Base-by-base conservation (phyloP, 2,329 filamentous ascomycete genomes). In the Colletotrichum somersetense region DNA sequence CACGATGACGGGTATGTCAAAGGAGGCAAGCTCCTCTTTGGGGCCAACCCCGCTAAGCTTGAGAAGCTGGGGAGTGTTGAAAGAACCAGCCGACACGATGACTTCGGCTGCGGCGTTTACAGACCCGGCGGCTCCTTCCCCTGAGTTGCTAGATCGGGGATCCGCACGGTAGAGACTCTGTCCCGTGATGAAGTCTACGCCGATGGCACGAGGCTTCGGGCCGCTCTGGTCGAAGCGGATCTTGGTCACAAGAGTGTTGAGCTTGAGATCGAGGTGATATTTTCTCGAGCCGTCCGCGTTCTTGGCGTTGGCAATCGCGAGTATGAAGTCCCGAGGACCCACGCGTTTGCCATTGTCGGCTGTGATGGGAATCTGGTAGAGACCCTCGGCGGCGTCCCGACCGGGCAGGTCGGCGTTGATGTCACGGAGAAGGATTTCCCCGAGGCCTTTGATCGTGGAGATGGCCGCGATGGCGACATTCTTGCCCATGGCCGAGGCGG, bases 301-400 rank as follows among this genome's bases (percentile, higher is more conserved):
- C 72, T 80, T 81, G 6, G 86, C 86, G 65, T 84, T 84, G 20
- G 82, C 82, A 16, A 85, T 84, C 53, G 82, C 80, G 66, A 87
- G 76, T 35, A 89, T 79, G 72, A 88, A 88, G 53, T 89, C 85
- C 38, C 86, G 85, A 23, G 87, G 81, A 16, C 85, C 84, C 30
- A 80, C 84, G 10, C 87, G 85, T 56, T 81, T 82, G 33, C 79
- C 79, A 7, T 81, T 77, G 73, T 82, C 78, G 48, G 85, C 84
- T 0, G 84, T 81, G 40, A 89, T 77, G 12, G 88, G 87, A 11
- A 89, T 84, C 77, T 89, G 87, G 78, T 85, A 89, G 33, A 86
- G 77, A 5, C 73, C 2, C 50, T 77, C 73, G 8, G 63, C 44
- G 38, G 53, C 38, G 8, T 77, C 76, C 3, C 75, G 67, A 44